Base-by-base conservation (phyloP, 2,329 filamentous ascomycete genomes). In the Aspergillus aculeatinus region DNA sequence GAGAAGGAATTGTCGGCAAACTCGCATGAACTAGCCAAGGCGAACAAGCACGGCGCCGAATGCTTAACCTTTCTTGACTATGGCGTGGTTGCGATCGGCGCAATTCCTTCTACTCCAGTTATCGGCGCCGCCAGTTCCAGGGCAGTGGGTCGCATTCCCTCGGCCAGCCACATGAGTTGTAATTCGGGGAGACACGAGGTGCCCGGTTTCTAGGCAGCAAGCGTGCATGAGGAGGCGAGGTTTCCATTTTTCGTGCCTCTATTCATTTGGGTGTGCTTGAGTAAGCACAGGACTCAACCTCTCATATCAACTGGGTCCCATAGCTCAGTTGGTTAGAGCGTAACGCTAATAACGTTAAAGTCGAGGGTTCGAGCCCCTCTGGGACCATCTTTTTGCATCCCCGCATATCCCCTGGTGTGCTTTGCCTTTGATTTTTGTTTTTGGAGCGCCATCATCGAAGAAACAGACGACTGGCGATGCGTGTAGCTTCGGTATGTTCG, bases 211-310 rank as follows among this genome's bases (percentile, higher is more conserved):
- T 3, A 12, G 16, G 16, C 16, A 19, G 39, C 14, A 42, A 42
- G 14, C 16, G 2, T 19, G 5, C 39, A 42, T 14, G 16, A 42
- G 39, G 16, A 42, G 39, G 6, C 2, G 5, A n/a, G 14, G 11
- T 12, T 42, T n/a, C 39, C 2, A 42, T 7, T 19, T n/a, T n/a
- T 42, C 23, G 14, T n/a, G 5, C 39, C 11, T n/a, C 3, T 11
- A 16, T 6, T 19, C 6, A 19, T 7, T 16, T 16, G 0, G 1
- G 0, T 19, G 16, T 1, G 6, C 0, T 1, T 19, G 4, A 19
- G 6, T 1, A 2, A n/a, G 16, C 6, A 42, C 6, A 14, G 2
- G 7, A 4, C 39, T n/a, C 1, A 2, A 5, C 10, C 12, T 14
- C 4, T 35, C 16, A n/a, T 16, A 42, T 42, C 39, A 42, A 42